Percentiles rank a stretch among this genome's conserved stretches.
phyloP scores from a whole-genome alignment of 345 rosid species.

The Microcos paniculata region DNA sequence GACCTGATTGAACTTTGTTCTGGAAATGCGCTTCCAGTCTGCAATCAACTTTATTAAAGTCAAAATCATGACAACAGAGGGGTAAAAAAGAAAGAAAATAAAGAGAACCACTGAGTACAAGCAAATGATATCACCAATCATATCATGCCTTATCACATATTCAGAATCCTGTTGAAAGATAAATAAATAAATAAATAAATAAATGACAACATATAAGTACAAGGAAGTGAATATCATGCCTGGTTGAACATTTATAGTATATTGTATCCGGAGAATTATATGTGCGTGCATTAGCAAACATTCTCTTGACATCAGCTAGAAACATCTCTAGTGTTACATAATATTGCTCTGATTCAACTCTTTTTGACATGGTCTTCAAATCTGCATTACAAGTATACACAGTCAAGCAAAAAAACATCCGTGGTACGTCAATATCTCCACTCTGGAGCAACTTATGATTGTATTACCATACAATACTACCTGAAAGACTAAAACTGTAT shows the following conservation, averaged over 20 bases:
- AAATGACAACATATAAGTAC: constrained; percentile 5
- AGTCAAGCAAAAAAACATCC: background rate
- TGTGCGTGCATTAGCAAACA: constrained; percentile 86
- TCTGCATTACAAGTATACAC: constrained; percentile 44
- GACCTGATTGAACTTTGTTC: constrained; percentile 86
- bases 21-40: constrained; percentile 83
- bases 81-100: background rate
- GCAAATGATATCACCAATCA: background rate
- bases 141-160: constrained; percentile 47
- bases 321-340: constrained; percentile 96
- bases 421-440: background rate
- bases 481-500: background rate
- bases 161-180: background rate
- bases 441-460: background rate
- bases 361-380: constrained; percentile 83
- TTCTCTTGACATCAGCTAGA: constrained; percentile 88
- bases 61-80: background rate
- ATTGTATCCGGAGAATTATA: constrained; percentile 95
- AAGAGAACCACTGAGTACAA: background rate
- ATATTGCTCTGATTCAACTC: constrained; percentile 95
- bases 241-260: constrained; percentile 81
- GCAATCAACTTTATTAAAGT: constrained; percentile 20
- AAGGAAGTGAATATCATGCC: constrained; percentile 38
- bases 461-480: background rate
- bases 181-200: background rate